Conservation (phyloP, 805 yeast species). For the Candida wancherniae region DNA sequence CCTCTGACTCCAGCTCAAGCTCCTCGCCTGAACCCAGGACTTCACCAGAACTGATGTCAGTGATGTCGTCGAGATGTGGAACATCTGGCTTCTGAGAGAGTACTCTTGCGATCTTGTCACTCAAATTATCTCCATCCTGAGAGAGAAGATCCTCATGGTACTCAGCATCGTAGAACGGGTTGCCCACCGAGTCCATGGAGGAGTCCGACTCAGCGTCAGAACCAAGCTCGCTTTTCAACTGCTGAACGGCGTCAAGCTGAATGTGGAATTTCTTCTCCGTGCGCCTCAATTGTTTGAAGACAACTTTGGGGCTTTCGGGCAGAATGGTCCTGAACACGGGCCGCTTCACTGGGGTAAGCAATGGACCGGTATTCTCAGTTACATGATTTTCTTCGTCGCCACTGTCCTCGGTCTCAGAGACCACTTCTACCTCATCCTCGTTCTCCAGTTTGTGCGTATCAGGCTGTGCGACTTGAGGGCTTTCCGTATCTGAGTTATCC, state of each 20-base stretch:
- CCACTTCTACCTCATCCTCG: neutral
- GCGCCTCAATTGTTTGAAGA: slow-evolving; percentile 9
- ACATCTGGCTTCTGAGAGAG: slow-evolving; percentile 5
- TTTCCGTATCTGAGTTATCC: too few species aligned
- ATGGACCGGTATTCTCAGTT: neutral
- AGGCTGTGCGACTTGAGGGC: too few species aligned
- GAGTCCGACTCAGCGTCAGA: slow-evolving; percentile 6
- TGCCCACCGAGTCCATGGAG: neutral
- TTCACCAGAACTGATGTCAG: slow-evolving; percentile 1
- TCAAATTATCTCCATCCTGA: too few species aligned
- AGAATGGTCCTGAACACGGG: slow-evolving; percentile 12
- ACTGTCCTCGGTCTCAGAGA: neutral
- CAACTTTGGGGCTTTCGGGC: slow-evolving; percentile 8
- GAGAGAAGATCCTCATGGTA: too few species aligned
- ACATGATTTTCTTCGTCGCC: neutral
- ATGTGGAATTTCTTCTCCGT: slow-evolving; percentile 14
- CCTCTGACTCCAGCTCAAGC: neutral
- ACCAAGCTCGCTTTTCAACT: slow-evolving; percentile 10
- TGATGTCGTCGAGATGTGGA: slow-evolving; percentile 8
- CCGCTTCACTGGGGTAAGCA: too few species aligned
- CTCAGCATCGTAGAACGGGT: slow-evolving; percentile 2
- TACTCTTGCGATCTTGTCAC: neutral
- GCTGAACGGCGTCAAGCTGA: slow-evolving; percentile 12
- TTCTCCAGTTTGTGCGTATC: too few species aligned
- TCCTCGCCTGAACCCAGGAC: slow-evolving; percentile 1